Evolutionary conservation across 768 basidiomycete genomes (phyloP), one percentile per base, ranked within the genome.

Genomic region (Hygrocybe punicea): DNA sequence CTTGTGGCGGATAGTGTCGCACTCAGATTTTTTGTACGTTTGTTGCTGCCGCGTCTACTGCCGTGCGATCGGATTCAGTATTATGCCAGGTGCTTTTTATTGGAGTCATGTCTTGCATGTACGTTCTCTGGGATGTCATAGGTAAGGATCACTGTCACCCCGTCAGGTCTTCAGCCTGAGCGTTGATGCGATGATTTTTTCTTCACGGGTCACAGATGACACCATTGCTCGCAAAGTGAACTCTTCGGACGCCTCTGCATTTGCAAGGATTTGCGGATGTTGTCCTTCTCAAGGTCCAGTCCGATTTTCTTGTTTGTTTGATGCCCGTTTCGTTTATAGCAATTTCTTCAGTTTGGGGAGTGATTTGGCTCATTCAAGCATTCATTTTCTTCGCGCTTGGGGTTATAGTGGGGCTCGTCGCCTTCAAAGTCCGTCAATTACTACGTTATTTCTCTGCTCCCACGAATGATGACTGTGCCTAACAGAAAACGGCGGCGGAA

Each of bases 121-220:
- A 93, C 63, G 86, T 84, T 51, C 77, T 92, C 1, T 95, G 91
- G 89, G 93, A 96, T 63, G 87, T 96, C 50, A 78, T 92, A 34
- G 89, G 91, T 85, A 53, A 57, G 79, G 70, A 10, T 35, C 19
- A 6, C 16, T 11, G 14, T 3, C 47, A 17, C 7, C 51, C 33
- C 5, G 19, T 19, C 14, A n/a, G n/a, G 16, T 29, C 13, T 16
- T 11, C 33, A 39, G n/a, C n/a, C n/a, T n/a, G n/a, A 35, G 6
- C 13, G 16, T 24, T 16, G 49, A 13, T 23, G 21, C 35, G 37
- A 3, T 21, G n/a, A 36, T 37, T 23, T 21, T 29, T n/a, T n/a
- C n/a, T n/a, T n/a, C n/a, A n/a, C n/a, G n/a, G n/a, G 35, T 36
- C 23, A 10, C 63, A 88, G 93, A 92, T 68, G 91, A 93, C 63